Evolutionary conservation across 148 eudicot genomes (phyloP).

Genomic region (Vaccinium vitisidaea): DNA sequence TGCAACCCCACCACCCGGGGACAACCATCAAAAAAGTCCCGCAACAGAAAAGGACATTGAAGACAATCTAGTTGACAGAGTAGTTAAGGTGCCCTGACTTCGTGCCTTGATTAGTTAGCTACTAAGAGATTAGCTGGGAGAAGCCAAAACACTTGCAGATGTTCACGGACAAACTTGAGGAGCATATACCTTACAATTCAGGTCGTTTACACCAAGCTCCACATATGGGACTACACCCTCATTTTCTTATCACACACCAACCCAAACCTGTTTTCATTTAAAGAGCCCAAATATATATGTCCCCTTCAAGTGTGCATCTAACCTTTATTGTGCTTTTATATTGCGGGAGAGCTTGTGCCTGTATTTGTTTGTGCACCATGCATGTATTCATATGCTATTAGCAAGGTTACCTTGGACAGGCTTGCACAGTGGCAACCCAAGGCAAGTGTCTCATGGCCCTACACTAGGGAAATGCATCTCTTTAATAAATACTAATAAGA

Average conservation of each 20-base stretch:
- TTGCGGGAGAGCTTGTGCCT: not conserved
- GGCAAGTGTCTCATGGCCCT: not conserved
- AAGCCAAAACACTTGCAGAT: not conserved
- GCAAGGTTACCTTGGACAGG: not conserved
- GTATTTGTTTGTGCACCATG: not conserved
- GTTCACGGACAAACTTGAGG: not conserved
- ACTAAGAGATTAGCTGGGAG: not conserved
- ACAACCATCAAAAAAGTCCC: not conserved
- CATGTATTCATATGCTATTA: not conserved
- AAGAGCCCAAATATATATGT: not conserved
- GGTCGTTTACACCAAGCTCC: not conserved
- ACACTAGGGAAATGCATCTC: not conserved
- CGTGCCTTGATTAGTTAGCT: not conserved
- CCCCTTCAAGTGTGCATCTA: not conserved
- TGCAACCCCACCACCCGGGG: not conserved
- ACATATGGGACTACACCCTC: not conserved
- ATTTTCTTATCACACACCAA: not conserved
- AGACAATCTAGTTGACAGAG: not conserved
- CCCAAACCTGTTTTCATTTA: not conserved
- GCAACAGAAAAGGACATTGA: not conserved
- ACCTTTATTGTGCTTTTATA: not conserved
- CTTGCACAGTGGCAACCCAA: not conserved
- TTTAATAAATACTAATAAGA: not conserved
- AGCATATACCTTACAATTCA: not conserved
- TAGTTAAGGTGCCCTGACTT: not conserved